A percentile compares a stretch with the other conserved stretches of the same genome.
These are phyloP conservation scores for Fragilariopsis cylindrus DNA, from an alignment of 108 stramenopile genomes.

Conservation along the genomic window DNA sequence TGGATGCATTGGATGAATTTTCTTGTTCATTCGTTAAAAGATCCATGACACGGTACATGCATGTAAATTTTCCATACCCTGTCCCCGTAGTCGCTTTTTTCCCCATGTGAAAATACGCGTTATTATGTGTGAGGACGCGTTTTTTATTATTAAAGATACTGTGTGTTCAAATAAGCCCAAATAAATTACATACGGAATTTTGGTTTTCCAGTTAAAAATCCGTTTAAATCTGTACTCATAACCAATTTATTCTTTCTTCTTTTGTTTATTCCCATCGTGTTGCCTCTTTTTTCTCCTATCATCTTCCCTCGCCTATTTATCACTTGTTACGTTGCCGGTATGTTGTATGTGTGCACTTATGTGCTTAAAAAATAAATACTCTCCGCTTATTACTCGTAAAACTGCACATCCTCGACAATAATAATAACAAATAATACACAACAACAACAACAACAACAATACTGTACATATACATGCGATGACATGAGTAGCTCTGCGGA, in stretches of 20 bases:
- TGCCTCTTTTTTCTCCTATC: neutral
- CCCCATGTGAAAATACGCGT: too few relatives aligned
- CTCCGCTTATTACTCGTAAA: too few relatives aligned
- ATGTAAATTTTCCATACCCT: too few relatives aligned
- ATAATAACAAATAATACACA: neutral
- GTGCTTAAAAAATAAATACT: too few relatives aligned
- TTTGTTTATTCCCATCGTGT: conserved; percentile 2
- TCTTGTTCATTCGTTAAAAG: too few relatives aligned
- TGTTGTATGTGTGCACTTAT: too few relatives aligned
- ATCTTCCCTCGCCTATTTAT: neutral
- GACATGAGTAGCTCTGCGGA: neutral
- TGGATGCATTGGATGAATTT: too few relatives aligned
- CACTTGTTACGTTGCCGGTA: too few relatives aligned
- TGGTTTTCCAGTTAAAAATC: neutral
- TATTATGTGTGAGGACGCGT: neutral
- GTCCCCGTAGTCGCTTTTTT: too few relatives aligned
- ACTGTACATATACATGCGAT: neutral
- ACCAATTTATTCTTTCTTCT: conserved; percentile 5
- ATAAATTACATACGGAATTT: neutral
- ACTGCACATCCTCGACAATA: too few relatives aligned
- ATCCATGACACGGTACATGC: too few relatives aligned
- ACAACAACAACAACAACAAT: neutral
- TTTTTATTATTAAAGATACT: neutral
- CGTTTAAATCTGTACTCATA: neutral
- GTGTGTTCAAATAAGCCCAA: too few relatives aligned